Evolutionary conservation across 805 yeast genomes (phyloP).

Genomic region (Scheffersomyces coipomensis): DNA sequence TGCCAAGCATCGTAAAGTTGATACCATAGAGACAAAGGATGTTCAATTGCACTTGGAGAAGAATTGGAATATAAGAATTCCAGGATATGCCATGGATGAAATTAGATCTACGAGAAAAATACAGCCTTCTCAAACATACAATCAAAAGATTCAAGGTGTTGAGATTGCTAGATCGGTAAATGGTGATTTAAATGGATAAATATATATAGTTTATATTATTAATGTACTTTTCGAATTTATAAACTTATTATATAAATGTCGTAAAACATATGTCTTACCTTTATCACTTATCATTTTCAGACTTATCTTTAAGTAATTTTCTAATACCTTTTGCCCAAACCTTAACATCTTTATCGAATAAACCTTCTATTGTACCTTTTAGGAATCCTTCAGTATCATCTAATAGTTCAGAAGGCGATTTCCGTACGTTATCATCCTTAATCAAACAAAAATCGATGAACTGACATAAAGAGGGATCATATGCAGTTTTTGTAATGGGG

Average conservation of each 20-base stretch:
- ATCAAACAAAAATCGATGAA: constrained; percentile 75
- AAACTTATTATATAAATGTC: constrained; percentile 2
- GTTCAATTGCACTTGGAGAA: constrained; percentile 87
- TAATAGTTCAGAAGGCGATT: constrained; percentile 71
- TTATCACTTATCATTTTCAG: constrained; percentile 5
- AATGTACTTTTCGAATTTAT: not conserved
- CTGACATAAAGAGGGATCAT: constrained; percentile 51
- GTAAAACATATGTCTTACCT: not conserved
- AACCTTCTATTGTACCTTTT: constrained; percentile 26
- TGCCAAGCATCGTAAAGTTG: constrained; percentile 92
- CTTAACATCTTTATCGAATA: constrained; percentile 34
- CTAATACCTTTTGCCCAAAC: constrained; percentile 42
- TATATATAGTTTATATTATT: too few relatives aligned
- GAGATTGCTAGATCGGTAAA: constrained; percentile 62
- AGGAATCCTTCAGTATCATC: constrained; percentile 28
- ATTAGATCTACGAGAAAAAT: constrained; percentile 74
- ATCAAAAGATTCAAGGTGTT: constrained; percentile 67
- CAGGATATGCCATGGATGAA: constrained; percentile 92
- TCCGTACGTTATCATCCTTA: constrained; percentile 65
- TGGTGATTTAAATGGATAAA: constrained; percentile 34
- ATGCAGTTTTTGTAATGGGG: constrained; percentile 23
- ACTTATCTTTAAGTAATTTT: constrained; percentile 26
- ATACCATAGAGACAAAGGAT: constrained; percentile 82
- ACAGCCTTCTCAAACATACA: constrained; percentile 61
- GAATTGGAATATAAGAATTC: constrained; percentile 93